Evolutionary conservation across 2,329 filamentous ascomycete genomes (phyloP), one percentile per base, ranked within the genome.

Genomic region (Calonectria pauciramosa): DNA sequence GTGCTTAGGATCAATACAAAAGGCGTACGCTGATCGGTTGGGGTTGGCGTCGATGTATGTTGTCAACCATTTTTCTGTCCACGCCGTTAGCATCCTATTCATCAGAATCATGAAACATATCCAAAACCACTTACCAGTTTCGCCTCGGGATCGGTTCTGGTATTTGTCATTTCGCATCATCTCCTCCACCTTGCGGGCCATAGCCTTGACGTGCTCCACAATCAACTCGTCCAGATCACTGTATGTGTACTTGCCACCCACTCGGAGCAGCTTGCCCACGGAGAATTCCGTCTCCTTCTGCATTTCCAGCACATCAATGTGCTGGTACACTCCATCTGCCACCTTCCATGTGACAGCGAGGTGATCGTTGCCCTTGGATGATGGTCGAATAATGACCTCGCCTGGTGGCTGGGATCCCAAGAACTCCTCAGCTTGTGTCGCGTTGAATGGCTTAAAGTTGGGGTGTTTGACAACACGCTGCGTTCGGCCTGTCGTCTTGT

Each of bases 261-360:
- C 95, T 77, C 95, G 94, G 69, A 99, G 90, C 52, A 94, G 93
- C 80, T 93, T 94, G 76, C 97, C 97, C 4, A 99, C 94, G 0
- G 96, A 96, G 84, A 98, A 99, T 84, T 99, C 96, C 76, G 96
- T 99, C 76, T 98, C 95, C 86, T 99, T 99, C 85, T 98, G 95
- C 82, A 99, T 90, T 86, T 99, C 97, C 49, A 99, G 90, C 41
- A 99, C 96, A 85, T 99, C 97, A 77, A 99, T 95, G 85, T 99
- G 97, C 86, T 99, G 96, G 84, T 96, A 99, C n/a, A 99, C 93
- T 74, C 94, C 94, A 83, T 99, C 96, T 1, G 95, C 94, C 18
- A 99, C 96, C 88, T 99, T 99, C 97, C 97, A 99, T 0, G 97
- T 99, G 60, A 99, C 93, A 10, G 96, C 96, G 70, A 99, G 89